These are phyloP conservation scores for Aspergillus chevalieri DNA, from an alignment of 2,329 filamentous ascomycete species.

Conservation along the genomic window DNA sequence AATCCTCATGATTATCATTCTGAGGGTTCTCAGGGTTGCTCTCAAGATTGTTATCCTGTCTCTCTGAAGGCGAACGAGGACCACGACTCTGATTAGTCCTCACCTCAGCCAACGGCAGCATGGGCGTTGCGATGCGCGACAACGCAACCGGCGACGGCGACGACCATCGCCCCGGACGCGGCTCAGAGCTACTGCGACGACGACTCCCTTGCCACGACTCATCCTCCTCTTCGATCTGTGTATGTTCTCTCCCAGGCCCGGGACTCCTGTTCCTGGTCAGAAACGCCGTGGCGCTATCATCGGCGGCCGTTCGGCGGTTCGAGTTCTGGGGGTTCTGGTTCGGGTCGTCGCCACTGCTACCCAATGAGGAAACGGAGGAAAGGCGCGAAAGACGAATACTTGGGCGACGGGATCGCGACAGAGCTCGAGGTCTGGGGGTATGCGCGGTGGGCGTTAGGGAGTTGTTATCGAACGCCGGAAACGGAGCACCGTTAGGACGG, in stretches of 20 bases:
- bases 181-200: conserved; percentile 38
- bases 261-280: background rate
- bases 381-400: conserved; percentile 25
- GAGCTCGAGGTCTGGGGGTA: conserved; percentile 14
- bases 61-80: conserved; percentile 1
- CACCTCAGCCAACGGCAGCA: conserved; percentile 32
- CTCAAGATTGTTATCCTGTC: background rate
- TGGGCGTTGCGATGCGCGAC: conserved; percentile 18
- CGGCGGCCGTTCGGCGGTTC: background rate
- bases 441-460: background rate
- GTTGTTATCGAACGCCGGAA: background rate
- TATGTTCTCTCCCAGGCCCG: background rate
- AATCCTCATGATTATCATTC: no score
- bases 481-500: conserved; percentile 8
- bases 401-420: conserved; percentile 24
- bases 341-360: background rate
- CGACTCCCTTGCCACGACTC: conserved; percentile 24
- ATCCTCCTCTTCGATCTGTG: conserved; percentile 15
- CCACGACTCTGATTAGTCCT: conserved; percentile 14
- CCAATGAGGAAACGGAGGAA: conserved; percentile 8
- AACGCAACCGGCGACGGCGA: conserved; percentile 16
- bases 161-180: conserved; percentile 30
- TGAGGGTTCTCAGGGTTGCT: background rate
- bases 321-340: background rate
- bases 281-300: background rate